Base-by-base conservation (phyloP, 1,284 basidiomycete genomes). In the Dichomitus squalens region DNA sequence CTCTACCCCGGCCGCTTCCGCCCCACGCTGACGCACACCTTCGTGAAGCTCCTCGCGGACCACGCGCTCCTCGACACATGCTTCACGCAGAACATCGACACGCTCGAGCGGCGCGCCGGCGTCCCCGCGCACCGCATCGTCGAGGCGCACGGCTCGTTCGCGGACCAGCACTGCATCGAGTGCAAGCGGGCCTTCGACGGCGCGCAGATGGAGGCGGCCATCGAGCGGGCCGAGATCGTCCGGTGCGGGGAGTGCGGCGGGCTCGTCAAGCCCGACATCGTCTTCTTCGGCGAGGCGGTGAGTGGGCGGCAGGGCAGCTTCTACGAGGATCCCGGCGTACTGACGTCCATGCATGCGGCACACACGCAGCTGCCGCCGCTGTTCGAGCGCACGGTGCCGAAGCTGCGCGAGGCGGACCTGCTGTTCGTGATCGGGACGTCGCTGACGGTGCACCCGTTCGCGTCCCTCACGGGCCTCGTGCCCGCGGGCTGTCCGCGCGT, bases 101-200 rank as follows among this genome's bases (percentile, higher is more conserved):
- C 94, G 0, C 84, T 99, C 18, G 96, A 98, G 71, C 83, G 92
- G 3, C 81, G 87, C 1, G 91, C 95, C 0, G 93, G 93, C 7
- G 81, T 98, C 0, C 86, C 91, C 0, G 78, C 74, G 0, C 73
- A 85, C 21, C 84, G 84, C 65, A 87, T 99, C 58, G 82, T 98
- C 34, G 96, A 98, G 75, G 97, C 97, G 0, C 96, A 99, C 68
- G 96, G 95, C 0, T 93, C 89, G 65, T 96, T 96, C 64, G 92
- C 93, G 0, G 81, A 79, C 8, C 90, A 95, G 50, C 80, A 84
- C 55, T 98, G 95, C 67, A 84, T 96, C 12, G 76, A 83, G 18
- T 97, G 95, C 70, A 63, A 76, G 23, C 68, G 72, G 1, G 70
- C 78, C 0, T 92, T 81, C 62, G 83, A 87, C 47, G 82, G 81